Evolutionary conservation across 176 grass and related monocot genomes (phyloP).

Genomic region (Chrysopogon serrulatus): DNA sequence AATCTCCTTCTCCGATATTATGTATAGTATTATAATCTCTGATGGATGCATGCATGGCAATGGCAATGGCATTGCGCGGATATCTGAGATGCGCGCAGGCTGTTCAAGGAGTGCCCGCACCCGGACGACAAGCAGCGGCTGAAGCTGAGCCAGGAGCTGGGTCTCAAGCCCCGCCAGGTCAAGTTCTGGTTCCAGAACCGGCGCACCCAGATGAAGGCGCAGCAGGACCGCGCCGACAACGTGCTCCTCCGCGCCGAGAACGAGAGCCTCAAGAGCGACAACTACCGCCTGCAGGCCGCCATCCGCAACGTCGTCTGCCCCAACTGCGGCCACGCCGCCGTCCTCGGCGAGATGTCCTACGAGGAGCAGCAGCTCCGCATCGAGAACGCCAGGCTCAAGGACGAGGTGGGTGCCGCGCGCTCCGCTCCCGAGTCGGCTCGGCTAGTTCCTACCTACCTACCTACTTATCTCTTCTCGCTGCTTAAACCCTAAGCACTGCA

Average conservation of each 20-base stretch:
- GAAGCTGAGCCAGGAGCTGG: conserved; percentile 94
- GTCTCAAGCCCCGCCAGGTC: conserved; percentile 86
- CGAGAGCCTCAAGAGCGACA: conserved; percentile 86
- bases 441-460: no score
- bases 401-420: conserved; percentile 25
- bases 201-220: conserved; percentile 98
- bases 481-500: conserved; percentile 13
- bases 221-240: conserved; percentile 92
- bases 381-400: conserved; percentile 91
- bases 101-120: conserved; percentile 99
- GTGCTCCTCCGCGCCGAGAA: conserved; percentile 80
- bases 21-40: background rate
- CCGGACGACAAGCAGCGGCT: conserved; percentile 97
- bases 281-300: conserved; percentile 84
- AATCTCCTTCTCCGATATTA: background rate
- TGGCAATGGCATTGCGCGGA: no score
- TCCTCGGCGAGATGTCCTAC: conserved; percentile 84
- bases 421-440: no score
- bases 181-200: conserved; percentile 99
- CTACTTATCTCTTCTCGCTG: background rate
- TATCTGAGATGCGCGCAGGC: no score
- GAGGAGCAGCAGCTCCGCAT: conserved; percentile 94
- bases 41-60: background rate
- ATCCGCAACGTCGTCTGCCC: conserved; percentile 90
- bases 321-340: conserved; percentile 83